These are phyloP conservation scores for Xylaria sp. DNA, from an alignment of 2,329 filamentous ascomycete genomes.

Conservation along the genomic window DNA sequence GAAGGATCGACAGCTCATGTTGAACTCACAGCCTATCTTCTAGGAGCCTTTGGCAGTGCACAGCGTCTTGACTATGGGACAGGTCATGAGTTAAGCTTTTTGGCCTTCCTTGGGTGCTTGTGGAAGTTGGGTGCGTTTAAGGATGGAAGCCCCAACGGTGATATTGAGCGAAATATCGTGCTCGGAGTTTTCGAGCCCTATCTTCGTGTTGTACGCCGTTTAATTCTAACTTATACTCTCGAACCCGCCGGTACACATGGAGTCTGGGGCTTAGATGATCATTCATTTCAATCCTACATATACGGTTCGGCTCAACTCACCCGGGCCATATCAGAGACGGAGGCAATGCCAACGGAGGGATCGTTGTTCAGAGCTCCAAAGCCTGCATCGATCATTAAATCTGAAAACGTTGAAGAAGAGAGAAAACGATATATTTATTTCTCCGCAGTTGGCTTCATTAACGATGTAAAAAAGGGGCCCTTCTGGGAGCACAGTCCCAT, in stretches of 20 bases:
- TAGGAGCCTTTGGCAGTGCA: constrained; percentile 87
- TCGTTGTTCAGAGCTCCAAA: constrained; percentile 77
- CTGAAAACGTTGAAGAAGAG: constrained; percentile 71
- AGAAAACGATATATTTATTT: constrained; percentile 87
- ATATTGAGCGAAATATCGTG: constrained; percentile 82
- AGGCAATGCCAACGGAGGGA: constrained; percentile 79
- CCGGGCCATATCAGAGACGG: constrained; percentile 72
- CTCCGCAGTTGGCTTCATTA: constrained; percentile 93
- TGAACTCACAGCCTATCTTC: constrained; percentile 81
- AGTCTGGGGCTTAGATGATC: constrained; percentile 98
- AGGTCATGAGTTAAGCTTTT: constrained; percentile 92
- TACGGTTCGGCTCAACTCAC: constrained; percentile 92
- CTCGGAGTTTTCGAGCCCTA: constrained; percentile 85
- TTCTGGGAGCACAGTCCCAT: constrained; percentile 98
- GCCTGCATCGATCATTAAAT: constrained; percentile 74
- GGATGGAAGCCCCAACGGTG: constrained; percentile 59
- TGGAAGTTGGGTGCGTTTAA: constrained; percentile 90
- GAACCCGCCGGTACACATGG: constrained; percentile 97
- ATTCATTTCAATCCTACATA: constrained; percentile 93
- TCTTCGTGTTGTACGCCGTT: constrained; percentile 75
- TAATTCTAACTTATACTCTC: constrained; percentile 91
- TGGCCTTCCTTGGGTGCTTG: constrained; percentile 87
- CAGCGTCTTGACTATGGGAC: constrained; percentile 95
- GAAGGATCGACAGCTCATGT: constrained; percentile 61
- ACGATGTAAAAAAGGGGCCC: constrained; percentile 94